Percentiles rank a stretch among this genome's conserved stretches.
Conservation (phyloP, 257 asterid genomes). For the Solanum neorickii region DNA sequence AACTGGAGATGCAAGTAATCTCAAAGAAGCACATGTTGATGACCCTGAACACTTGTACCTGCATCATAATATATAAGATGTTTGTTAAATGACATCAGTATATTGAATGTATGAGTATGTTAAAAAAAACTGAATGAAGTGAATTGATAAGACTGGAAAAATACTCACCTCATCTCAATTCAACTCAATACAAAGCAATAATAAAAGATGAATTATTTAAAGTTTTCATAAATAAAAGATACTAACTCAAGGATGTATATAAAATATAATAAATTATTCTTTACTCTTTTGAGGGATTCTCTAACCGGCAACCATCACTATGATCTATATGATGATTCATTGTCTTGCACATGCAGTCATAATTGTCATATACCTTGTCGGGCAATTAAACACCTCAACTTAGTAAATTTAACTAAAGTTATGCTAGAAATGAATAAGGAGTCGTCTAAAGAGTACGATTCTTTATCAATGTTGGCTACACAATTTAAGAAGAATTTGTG, state of each 20-base stretch:
- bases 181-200: too few species aligned
- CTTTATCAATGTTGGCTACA: neutral
- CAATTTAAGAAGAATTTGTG: neutral
- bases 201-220: too few species aligned
- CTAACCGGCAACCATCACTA: neutral
- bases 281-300: neutral
- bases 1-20: too few species aligned
- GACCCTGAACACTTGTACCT: neutral
- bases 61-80: too few species aligned
- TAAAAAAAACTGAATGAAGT: neutral
- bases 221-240: neutral
- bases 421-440: neutral
- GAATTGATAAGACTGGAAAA: neutral
- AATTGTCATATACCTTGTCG: neutral
- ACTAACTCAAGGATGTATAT: neutral
- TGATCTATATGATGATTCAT: neutral
- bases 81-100: too few species aligned
- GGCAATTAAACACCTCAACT: neutral
- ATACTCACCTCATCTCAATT: neutral
- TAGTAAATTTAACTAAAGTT: neutral
- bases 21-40: neutral
- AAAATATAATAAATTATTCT: neutral
- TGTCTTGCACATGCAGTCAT: neutral
- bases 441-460: neutral
- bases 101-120: too few species aligned